Conservation (phyloP, 176 grass and related monocot species). For the Carex pumila region DNA sequence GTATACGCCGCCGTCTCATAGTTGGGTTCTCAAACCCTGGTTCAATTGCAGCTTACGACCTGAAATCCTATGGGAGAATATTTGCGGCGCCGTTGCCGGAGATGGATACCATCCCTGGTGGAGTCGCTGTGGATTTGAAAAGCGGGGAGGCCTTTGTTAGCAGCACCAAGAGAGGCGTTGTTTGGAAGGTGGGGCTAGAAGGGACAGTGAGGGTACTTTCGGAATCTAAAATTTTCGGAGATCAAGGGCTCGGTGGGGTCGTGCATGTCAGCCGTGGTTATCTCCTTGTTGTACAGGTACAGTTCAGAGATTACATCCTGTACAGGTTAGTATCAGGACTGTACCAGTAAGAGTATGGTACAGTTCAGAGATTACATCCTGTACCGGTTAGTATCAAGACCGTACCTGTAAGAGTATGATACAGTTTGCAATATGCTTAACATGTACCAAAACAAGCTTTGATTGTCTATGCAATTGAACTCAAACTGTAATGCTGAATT, state of each 20-base stretch:
- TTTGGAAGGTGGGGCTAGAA: slow-evolving; percentile 41
- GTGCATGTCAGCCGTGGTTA: slow-evolving; percentile 61
- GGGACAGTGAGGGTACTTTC: slow-evolving; percentile 12
- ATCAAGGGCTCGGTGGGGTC: slow-evolving; percentile 20
- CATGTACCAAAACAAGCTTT: neutral
- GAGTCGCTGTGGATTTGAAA: slow-evolving; percentile 53
- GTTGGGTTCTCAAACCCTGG: slow-evolving; percentile 32
- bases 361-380: neutral
- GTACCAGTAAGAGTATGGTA: neutral
- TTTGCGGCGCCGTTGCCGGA: slow-evolving; percentile 42
- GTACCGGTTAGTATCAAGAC: neutral
- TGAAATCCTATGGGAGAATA: slow-evolving; percentile 47
- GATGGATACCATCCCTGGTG: slow-evolving; percentile 26
- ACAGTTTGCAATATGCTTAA: neutral
- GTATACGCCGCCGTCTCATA: slow-evolving; percentile 57
- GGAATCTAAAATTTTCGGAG: neutral
- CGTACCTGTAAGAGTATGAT: neutral
- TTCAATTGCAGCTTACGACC: slow-evolving; percentile 48
- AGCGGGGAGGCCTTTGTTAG: slow-evolving; percentile 56
- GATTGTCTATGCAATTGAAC: neutral
- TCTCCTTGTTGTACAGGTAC: slow-evolving; percentile 47
- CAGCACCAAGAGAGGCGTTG: slow-evolving; percentile 20
- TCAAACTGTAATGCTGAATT: neutral
- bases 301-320: neutral
- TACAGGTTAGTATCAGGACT: neutral